Evolutionary conservation across 306 rosid genomes (phyloP), one percentile per base, ranked within the genome.

Genomic region (Ormosia emarginata): DNA sequence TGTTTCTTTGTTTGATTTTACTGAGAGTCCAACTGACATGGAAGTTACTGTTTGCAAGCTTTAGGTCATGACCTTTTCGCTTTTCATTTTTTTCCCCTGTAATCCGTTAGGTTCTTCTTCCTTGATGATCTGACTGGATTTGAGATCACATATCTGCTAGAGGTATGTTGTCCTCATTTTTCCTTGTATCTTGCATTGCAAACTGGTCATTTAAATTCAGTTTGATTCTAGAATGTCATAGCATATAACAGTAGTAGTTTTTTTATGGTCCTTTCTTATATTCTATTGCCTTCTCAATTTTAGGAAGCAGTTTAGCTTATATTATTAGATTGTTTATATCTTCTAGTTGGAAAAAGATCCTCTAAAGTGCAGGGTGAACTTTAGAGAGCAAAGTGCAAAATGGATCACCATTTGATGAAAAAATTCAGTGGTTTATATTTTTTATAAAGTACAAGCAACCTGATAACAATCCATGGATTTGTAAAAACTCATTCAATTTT

Each of bases 101-200:
- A 17, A 84, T 82, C 55, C 18, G 4, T 32, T 64, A 95, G 99
- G 96, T 95, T 95, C 88, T 95, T 95, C 89, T 95, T 95, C 90
- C 86, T 95, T 50, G 98, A 95, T 82, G 97, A 93, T 71, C 43
- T 95, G 62, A 93, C 99, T 12, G 99, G 98, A 77, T 93, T 93
- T 65, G 98, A 93, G 85, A 92, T 95, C 79, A 77, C 95, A 3
- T 92, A 90, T 87, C 87, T 95, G 15, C 85, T 95, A 81, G 98
- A 90, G 97, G 98, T 93, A 87, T 13, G 63, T 50, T 44, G 55
- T 52, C 12, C 29, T 39, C 13, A 69, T 37, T 73, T 66, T 44
- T 37, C 7, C 65, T 74, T 63, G 56, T 59, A 18, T 49, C 79
- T 79, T 49, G 58, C 65, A 62, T 74, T 52, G 33, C 47, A 64